Percentiles rank a stretch among this genome's conserved stretches.
phyloP scores from a whole-genome alignment of 2,329 filamentous ascomycete genomes.

The Fusarium illudens region DNA sequence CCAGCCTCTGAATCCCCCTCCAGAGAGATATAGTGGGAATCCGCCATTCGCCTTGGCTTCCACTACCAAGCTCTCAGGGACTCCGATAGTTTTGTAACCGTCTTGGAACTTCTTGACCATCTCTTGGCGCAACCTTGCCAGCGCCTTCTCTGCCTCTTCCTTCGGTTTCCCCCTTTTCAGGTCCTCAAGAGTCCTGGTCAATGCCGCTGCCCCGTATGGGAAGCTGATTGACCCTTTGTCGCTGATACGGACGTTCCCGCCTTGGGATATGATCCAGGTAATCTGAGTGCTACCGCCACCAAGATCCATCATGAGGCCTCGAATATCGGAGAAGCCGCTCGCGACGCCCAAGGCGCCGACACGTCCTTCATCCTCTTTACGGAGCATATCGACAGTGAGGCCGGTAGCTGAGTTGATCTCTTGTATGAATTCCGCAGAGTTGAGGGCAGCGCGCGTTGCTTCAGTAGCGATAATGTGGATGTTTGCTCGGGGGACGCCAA shows the following conservation, averaged over 20 bases:
- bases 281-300: conserved; percentile 77
- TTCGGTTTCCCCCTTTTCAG: conserved; percentile 49
- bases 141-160: conserved; percentile 52
- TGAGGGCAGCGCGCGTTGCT: conserved; percentile 44
- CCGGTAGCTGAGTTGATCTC: conserved; percentile 64
- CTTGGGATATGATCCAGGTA: conserved; percentile 67
- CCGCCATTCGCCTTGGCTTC: conserved; percentile 55
- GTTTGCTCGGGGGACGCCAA: conserved; percentile 35
- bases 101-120: conserved; percentile 61
- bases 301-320: conserved; percentile 75
- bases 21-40: conserved; percentile 71
- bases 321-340: conserved; percentile 66
- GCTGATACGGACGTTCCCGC: conserved; percentile 61
- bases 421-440: conserved; percentile 41
- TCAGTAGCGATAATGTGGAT: conserved; percentile 47
- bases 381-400: conserved; percentile 67
- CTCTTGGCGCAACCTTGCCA: conserved; percentile 56
- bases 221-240: conserved; percentile 68
- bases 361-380: conserved; percentile 73
- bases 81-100: conserved; percentile 60
- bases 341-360: conserved; percentile 74
- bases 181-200: conserved; percentile 64
- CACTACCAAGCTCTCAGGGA: conserved; percentile 61
- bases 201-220: conserved; percentile 74
- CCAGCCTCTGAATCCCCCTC: conserved; percentile 78